Percentiles rank a stretch among this genome's conserved stretches.
Evolutionary conservation across 2,329 filamentous ascomycete species (phyloP).

Genomic region (Monosporascus sp.): DNA sequence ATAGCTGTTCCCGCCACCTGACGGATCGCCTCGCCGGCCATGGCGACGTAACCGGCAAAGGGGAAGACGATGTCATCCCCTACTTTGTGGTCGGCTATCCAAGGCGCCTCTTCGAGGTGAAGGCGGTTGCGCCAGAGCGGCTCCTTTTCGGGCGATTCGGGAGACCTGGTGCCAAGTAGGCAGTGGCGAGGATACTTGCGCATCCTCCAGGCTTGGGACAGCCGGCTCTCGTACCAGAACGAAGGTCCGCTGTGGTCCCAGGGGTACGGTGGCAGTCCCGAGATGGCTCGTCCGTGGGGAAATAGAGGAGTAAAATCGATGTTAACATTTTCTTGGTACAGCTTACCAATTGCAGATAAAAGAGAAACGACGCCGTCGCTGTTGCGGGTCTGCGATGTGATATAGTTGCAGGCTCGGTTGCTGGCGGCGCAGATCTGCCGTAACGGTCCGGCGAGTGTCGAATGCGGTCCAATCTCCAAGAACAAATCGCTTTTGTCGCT

Average conservation of each 20-base stretch:
- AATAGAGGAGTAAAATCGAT: conserved; percentile 11
- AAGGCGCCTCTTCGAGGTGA: conserved; percentile 22
- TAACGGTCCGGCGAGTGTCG: conserved; percentile 16
- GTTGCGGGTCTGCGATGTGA: conserved; percentile 11
- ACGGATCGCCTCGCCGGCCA: conserved; percentile 10
- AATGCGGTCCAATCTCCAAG: conserved; percentile 20
- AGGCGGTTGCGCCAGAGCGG: conserved; percentile 10
- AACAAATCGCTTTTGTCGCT: conserved; percentile 11
- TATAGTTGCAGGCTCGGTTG: conserved; percentile 14
- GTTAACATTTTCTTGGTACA: conserved; percentile 12
- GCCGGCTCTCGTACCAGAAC: conserved; percentile 4
- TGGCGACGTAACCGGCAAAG: conserved; percentile 26
- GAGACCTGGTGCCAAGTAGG: not conserved
- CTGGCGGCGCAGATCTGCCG: conserved; percentile 12
- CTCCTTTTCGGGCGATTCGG: not conserved
- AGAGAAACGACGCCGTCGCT: conserved; percentile 9
- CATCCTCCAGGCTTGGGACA: not conserved
- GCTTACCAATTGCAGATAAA: conserved; percentile 11
- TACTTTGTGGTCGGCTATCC: conserved; percentile 36
- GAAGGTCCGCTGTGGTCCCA: conserved; percentile 15
- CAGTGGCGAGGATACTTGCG: not conserved
- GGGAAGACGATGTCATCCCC: conserved; percentile 36
- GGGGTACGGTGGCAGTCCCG: conserved; percentile 11
- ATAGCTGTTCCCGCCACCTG: conserved; percentile 1
- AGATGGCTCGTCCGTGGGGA: conserved; percentile 10